Evolutionary conservation across 768 basidiomycete genomes (phyloP).

Genomic region (Amanita polypyramis): DNA sequence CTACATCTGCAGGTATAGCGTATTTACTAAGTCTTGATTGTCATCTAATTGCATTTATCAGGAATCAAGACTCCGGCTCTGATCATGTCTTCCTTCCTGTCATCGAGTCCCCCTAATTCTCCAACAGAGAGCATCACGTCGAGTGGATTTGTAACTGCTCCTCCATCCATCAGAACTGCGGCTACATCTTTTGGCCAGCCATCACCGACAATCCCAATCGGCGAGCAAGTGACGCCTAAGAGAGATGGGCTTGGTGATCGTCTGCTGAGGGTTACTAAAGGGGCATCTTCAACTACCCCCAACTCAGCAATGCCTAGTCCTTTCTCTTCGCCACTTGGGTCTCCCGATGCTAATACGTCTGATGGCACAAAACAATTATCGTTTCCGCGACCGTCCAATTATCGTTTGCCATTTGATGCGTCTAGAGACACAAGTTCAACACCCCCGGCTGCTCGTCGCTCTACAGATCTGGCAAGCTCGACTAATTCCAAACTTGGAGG

Average conservation of each 20-base stretch:
- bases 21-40: not conserved
- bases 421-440: not conserved
- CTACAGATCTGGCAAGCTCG: not conserved
- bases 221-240: constrained; percentile 14
- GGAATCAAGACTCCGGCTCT: not conserved
- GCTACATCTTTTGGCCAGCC: constrained; percentile 1
- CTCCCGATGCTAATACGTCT: not conserved
- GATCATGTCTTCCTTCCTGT: not conserved
- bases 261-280: constrained; percentile 28
- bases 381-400: not conserved
- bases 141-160: constrained; percentile 4
- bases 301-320: not conserved
- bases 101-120: not conserved
- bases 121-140: constrained; percentile 5
- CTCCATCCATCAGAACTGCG: constrained; percentile 5
- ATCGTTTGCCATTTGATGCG: not conserved
- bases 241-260: constrained; percentile 32
- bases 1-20: not conserved
- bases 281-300: constrained; percentile 7
- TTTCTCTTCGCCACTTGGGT: not conserved
- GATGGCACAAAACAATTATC: not conserved
- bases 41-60: not conserved
- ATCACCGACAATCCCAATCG: constrained; percentile 8
- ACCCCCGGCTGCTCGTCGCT: not conserved
- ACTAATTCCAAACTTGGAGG: not conserved